These are phyloP conservation scores for Firmiana major DNA, from an alignment of 345 rosid species.

Conservation along the genomic window DNA sequence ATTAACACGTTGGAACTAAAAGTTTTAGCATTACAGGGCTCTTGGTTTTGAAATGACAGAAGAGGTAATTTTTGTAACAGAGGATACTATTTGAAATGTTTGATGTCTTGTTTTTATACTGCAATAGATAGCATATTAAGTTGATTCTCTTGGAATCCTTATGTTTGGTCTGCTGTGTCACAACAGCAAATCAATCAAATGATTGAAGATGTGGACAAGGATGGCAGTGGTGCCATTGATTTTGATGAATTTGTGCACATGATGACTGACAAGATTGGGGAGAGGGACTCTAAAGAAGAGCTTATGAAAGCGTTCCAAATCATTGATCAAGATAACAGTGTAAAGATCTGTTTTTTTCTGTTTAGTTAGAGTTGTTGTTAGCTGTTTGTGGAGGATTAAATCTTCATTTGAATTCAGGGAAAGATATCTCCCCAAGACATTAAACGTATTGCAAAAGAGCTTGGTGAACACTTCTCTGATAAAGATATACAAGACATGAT, in stretches of 20 bases:
- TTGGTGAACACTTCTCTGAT: constrained; percentile 71
- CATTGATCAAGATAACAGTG: constrained; percentile 87
- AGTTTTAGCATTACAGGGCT: constrained; percentile 54
- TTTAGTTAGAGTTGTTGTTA: neutral
- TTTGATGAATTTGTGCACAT: constrained; percentile 86
- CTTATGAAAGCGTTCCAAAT: constrained; percentile 70
- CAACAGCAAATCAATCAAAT: constrained; percentile 86
- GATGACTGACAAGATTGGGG: constrained; percentile 99
- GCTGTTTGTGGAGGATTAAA: constrained; percentile 2
- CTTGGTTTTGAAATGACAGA: constrained; percentile 96
- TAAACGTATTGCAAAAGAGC: constrained; percentile 58
- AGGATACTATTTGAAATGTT: neutral
- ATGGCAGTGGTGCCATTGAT: constrained; percentile 96
- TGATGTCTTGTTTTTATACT: neutral
- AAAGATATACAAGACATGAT: constrained; percentile 75
- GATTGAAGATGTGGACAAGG: constrained; percentile 97
- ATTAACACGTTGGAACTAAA: neutral
- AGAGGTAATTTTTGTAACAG: constrained; percentile 47
- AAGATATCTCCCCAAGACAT: constrained; percentile 70
- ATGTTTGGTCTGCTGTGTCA: constrained; percentile 5
- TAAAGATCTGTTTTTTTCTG: constrained; percentile 24
- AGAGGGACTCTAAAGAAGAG: constrained; percentile 90
- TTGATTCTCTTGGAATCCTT: neutral
- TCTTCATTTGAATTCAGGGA: constrained; percentile 39
- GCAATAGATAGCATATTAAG: neutral